A percentile compares a stretch with the other conserved stretches of the same genome.
phyloP scores from a whole-genome alignment of 2,329 filamentous ascomycete genomes.

The Diplodia scrobiculata region DNA sequence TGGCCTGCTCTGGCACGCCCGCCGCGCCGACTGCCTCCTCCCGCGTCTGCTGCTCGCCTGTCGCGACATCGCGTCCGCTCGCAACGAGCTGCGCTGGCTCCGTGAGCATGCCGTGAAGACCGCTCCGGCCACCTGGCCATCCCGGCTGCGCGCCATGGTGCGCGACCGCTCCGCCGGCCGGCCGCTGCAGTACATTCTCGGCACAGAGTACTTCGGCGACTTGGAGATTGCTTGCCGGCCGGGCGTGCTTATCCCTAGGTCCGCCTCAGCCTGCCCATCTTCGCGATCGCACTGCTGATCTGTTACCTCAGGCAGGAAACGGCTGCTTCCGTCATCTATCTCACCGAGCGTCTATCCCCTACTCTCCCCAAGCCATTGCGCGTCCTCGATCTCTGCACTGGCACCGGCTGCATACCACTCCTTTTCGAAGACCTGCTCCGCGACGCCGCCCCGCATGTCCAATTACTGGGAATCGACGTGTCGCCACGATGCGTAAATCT shows the following conservation, averaged over 20 bases:
- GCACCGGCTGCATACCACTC: conserved; percentile 86
- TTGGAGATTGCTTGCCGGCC: conserved; percentile 74
- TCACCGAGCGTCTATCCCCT: conserved; percentile 37
- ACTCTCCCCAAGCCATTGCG: conserved; percentile 49
- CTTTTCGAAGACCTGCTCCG: conserved; percentile 67
- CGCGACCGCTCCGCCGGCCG: conserved; percentile 59
- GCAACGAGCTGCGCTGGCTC: conserved; percentile 74
- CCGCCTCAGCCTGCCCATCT: conserved; percentile 29
- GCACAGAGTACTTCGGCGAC: conserved; percentile 82
- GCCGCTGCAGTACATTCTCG: conserved; percentile 87
- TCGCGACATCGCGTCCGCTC: conserved; percentile 63
- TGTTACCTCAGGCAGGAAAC: conserved; percentile 50
- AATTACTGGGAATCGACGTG: conserved; percentile 72
- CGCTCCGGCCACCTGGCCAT: conserved; percentile 33
- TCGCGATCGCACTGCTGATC: not conserved
- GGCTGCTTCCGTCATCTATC: conserved; percentile 43
- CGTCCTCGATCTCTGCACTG: conserved; percentile 85
- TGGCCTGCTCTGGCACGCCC: conserved; percentile 59
- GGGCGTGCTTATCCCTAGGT: conserved; percentile 84
- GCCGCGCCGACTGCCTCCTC: conserved; percentile 58
- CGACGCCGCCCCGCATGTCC: conserved; percentile 43
- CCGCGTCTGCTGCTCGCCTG: conserved; percentile 65
- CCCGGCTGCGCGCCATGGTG: conserved; percentile 45
- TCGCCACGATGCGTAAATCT: conserved; percentile 66
- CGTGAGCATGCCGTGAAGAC: conserved; percentile 55